Evolutionary conservation across 805 yeast species (phyloP).

Genomic region (Candida yuanshanica): DNA sequence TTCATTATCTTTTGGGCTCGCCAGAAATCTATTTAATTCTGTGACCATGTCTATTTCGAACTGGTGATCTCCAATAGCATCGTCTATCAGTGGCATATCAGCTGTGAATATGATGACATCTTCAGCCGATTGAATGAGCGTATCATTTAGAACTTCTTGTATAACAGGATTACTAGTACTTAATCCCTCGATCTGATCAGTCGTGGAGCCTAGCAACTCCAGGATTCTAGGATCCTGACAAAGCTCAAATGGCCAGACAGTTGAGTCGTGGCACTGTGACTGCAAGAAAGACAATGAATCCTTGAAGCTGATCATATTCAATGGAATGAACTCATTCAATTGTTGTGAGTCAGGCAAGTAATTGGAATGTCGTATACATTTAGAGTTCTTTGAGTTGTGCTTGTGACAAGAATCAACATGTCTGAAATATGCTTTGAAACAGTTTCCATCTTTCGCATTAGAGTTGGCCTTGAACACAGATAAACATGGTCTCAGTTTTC

Average conservation of each 20-base stretch:
- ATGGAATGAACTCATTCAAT: neutral
- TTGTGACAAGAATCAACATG: conserved; percentile 3
- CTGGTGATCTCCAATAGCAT: too few species aligned
- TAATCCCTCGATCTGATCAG: too few species aligned
- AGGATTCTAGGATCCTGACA: neutral
- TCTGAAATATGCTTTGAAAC: conserved; percentile 8
- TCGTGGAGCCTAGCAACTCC: neutral
- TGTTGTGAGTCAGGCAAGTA: neutral
- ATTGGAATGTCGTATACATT: neutral
- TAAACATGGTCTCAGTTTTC: conserved; percentile 1
- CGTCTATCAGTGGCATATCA: too few species aligned
- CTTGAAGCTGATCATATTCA: neutral
- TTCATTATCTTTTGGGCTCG: too few species aligned
- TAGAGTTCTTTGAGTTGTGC: neutral
- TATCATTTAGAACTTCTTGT: too few species aligned
- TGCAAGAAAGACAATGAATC: neutral
- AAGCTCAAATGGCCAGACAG: neutral
- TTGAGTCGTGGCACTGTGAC: neutral
- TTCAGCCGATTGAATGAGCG: too few species aligned
- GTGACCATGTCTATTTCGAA: too few species aligned
- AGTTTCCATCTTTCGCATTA: conserved; percentile 1
- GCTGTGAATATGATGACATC: too few species aligned
- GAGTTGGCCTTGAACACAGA: neutral
- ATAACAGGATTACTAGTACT: too few species aligned
- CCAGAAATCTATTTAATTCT: too few species aligned